Percentiles rank a stretch among this genome's conserved stretches.
phyloP scores from a whole-genome alignment of 495 filamentous ascomycete species.

The Aspergillus sparsus region DNA sequence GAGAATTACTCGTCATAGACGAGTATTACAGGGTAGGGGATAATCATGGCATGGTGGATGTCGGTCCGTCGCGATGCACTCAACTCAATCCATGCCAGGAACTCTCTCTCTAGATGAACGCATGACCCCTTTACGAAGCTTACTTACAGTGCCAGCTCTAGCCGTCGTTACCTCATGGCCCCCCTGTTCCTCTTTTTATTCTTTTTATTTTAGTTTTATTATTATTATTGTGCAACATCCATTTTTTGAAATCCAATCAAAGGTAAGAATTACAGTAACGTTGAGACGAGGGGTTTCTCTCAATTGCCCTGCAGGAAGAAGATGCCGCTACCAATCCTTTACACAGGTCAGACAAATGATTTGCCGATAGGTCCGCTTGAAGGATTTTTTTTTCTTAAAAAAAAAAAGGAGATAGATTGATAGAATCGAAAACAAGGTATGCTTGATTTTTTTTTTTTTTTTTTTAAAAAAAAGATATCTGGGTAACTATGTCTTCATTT shows the following conservation, averaged over 20 bases:
- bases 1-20: too few relatives aligned
- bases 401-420: too few relatives aligned
- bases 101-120: constrained; percentile 11
- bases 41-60: too few relatives aligned
- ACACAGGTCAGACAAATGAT: constrained; percentile 4
- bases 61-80: neutral
- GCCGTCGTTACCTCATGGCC: constrained; percentile 2
- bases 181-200: constrained; percentile 5
- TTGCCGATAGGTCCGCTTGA: too few relatives aligned
- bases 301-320: constrained; percentile 2
- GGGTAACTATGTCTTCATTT: too few relatives aligned
- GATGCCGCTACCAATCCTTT: constrained; percentile 7
- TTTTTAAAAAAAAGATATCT: too few relatives aligned
- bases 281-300: constrained; percentile 3
- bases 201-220: neutral
- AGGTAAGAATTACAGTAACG: neutral
- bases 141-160: constrained; percentile 10
- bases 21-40: too few relatives aligned
- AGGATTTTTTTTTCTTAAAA: too few relatives aligned
- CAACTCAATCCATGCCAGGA: constrained; percentile 8
- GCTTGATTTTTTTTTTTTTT: too few relatives aligned
- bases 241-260: constrained; percentile 8
- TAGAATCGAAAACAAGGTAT: too few relatives aligned
- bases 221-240: constrained; percentile 11
- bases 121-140: constrained; percentile 19